These are phyloP conservation scores for Metschnikowia cerradonensis DNA, from an alignment of 805 yeast genomes.

Conservation along the genomic window DNA sequence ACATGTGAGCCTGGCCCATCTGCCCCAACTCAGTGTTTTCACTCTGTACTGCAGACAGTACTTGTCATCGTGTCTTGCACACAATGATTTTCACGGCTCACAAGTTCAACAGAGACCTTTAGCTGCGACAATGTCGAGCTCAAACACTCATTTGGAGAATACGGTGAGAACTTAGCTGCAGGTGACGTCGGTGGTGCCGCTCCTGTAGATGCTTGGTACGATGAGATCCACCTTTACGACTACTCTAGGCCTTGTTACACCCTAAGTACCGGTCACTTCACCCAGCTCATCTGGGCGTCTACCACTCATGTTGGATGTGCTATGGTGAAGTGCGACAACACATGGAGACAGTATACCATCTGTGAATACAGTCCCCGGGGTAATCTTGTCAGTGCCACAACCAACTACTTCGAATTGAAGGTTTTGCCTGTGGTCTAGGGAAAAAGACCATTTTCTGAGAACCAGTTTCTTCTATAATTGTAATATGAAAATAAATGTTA, in stretches of 20 bases:
- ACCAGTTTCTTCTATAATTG: neutral
- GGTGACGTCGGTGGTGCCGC: constrained; percentile 53
- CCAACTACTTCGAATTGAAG: constrained; percentile 38
- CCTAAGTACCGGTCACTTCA: constrained; percentile 68
- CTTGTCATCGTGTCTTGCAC: too few relatives aligned
- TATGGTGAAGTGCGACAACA: constrained; percentile 41
- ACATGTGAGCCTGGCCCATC: too few relatives aligned
- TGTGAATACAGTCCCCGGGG: constrained; percentile 65
- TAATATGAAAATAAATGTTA: neutral
- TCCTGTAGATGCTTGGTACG: constrained; percentile 75
- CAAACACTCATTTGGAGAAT: constrained; percentile 59
- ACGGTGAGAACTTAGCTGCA: constrained; percentile 76
- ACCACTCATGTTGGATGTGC: constrained; percentile 68
- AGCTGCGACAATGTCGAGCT: constrained; percentile 57
- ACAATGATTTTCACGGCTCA: too few relatives aligned
- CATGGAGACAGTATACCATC: constrained; percentile 58
- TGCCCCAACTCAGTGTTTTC: too few relatives aligned
- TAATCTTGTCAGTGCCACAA: constrained; percentile 41
- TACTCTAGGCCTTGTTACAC: constrained; percentile 49
- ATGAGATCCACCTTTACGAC: constrained; percentile 55
- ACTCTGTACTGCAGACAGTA: too few relatives aligned
- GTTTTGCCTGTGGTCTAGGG: constrained; percentile 30
- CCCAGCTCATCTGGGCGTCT: constrained; percentile 69
- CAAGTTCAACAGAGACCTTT: constrained; percentile 24
- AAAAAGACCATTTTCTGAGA: neutral